Conservation (phyloP, 2,329 filamentous ascomycete genomes). For the Aureobasidium sp. region DNA sequence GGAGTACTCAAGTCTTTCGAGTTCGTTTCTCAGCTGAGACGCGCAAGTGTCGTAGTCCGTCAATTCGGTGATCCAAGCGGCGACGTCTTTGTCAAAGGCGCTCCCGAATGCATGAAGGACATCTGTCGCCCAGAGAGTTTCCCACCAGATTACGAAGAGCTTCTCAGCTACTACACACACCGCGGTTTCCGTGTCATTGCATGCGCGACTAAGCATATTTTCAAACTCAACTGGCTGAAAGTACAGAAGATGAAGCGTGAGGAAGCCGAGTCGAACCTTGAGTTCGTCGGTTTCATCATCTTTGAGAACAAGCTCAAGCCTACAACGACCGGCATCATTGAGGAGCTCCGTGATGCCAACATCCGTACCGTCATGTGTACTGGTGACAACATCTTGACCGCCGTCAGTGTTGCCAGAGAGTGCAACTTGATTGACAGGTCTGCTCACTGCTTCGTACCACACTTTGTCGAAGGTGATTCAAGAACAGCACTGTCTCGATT, state of each 20-base stretch:
- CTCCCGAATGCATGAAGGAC: constrained; percentile 90
- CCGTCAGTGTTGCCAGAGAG: constrained; percentile 89
- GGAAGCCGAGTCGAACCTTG: constrained; percentile 74
- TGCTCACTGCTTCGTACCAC: constrained; percentile 87
- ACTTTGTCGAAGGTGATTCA: constrained; percentile 72
- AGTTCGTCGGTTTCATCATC: constrained; percentile 93
- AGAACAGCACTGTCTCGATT: constrained; percentile 67
- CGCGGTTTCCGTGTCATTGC: constrained; percentile 94
- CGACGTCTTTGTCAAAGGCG: constrained; percentile 90
- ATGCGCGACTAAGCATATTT: constrained; percentile 81
- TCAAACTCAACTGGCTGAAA: constrained; percentile 86
- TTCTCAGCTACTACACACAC: constrained; percentile 86
- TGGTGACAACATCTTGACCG: constrained; percentile 94
- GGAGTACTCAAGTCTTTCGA: constrained; percentile 90
- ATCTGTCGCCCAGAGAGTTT: constrained; percentile 83
- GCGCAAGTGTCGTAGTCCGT: constrained; percentile 87
- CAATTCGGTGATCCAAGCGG: constrained; percentile 79
- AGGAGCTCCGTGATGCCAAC: constrained; percentile 72
- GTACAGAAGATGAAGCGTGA: constrained; percentile 86
- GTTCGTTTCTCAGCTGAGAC: constrained; percentile 84
- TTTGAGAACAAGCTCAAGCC: constrained; percentile 98
- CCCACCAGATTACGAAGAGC: constrained; percentile 81
- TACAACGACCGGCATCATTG: constrained; percentile 70
- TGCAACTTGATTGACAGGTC: constrained; percentile 74
- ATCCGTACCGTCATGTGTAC: constrained; percentile 95